Evolutionary conservation across 495 filamentous ascomycete species (phyloP).

Genomic region (Penicillium cinerascens): DNA sequence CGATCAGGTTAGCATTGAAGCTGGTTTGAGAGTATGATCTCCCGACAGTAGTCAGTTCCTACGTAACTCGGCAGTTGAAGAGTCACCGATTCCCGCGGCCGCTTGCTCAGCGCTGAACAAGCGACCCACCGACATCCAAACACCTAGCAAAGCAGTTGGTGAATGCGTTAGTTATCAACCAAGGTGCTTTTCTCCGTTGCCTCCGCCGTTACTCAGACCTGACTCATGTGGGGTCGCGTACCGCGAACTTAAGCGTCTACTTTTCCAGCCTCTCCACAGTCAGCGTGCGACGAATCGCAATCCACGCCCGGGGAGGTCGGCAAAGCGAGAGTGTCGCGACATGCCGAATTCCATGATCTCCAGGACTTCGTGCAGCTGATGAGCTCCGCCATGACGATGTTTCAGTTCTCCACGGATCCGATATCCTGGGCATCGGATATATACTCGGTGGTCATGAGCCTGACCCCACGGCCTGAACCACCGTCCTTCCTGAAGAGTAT

Average conservation of each 20-base stretch:
- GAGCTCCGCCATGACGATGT: background rate
- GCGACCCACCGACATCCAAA: background rate
- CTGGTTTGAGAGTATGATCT: background rate
- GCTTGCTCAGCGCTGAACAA: background rate
- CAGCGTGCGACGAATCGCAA: conserved; percentile 8
- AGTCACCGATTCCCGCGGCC: conserved; percentile 2
- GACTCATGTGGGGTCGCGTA: conserved; percentile 38
- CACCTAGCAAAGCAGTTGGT: background rate
- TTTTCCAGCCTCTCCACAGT: conserved; percentile 10
- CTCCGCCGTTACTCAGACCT: conserved; percentile 35
- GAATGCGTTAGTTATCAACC: background rate
- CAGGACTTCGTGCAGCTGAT: conserved; percentile 4
- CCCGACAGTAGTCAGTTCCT: background rate
- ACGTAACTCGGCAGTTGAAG: conserved; percentile 6
- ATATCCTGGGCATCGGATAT: background rate
- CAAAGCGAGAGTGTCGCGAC: conserved; percentile 10
- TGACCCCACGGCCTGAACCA: conserved; percentile 8
- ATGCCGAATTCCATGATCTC: conserved; percentile 15
- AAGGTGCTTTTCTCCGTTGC: background rate
- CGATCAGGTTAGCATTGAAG: background rate
- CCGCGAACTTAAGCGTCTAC: conserved; percentile 3
- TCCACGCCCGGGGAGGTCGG: conserved; percentile 19
- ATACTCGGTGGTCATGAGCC: background rate
- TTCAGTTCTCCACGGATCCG: background rate
- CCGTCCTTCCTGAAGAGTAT: conserved; percentile 2